Evolutionary conservation across 1,284 basidiomycete genomes (phyloP).

Genomic region (Rhizopogon parksii): DNA sequence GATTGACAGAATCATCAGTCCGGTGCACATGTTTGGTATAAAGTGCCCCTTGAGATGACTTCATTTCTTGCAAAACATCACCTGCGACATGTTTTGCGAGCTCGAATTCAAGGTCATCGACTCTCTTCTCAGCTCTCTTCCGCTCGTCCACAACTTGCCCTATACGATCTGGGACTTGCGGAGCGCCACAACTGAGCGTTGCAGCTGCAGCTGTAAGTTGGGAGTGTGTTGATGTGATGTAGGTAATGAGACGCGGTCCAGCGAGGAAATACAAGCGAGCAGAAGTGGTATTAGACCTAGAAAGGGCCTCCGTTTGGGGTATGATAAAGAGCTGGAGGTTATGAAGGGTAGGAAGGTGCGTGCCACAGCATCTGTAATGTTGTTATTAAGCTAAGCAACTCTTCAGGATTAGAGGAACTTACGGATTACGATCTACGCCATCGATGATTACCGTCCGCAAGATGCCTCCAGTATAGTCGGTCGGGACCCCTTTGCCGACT

Average conservation of each 20-base stretch:
- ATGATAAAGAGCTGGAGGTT: conserved; percentile 69
- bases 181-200: conserved; percentile 58
- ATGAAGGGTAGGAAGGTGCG: conserved; percentile 68
- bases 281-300: conserved; percentile 52
- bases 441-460: conserved; percentile 79
- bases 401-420: conserved; percentile 21
- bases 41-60: conserved; percentile 18
- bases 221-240: conserved; percentile 51
- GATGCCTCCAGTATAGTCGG: conserved; percentile 72
- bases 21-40: conserved; percentile 49
- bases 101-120: conserved; percentile 61
- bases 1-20: conserved; percentile 53
- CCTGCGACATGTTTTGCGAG: conserved; percentile 53
- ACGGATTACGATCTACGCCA: conserved; percentile 75
- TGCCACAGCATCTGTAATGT: conserved; percentile 71
- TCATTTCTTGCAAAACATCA: conserved; percentile 35
- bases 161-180: conserved; percentile 64
- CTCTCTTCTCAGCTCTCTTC: conserved; percentile 54
- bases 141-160: conserved; percentile 60
- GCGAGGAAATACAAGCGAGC: conserved; percentile 74
- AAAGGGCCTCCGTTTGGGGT: conserved; percentile 55
- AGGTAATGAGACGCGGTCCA: conserved; percentile 66
- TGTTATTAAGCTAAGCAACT: not conserved
- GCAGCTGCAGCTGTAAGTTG: conserved; percentile 51
- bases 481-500: conserved; percentile 53